phyloP scores from a whole-genome alignment of 176 grass and related monocot genomes.

The Zoysia japonica region DNA sequence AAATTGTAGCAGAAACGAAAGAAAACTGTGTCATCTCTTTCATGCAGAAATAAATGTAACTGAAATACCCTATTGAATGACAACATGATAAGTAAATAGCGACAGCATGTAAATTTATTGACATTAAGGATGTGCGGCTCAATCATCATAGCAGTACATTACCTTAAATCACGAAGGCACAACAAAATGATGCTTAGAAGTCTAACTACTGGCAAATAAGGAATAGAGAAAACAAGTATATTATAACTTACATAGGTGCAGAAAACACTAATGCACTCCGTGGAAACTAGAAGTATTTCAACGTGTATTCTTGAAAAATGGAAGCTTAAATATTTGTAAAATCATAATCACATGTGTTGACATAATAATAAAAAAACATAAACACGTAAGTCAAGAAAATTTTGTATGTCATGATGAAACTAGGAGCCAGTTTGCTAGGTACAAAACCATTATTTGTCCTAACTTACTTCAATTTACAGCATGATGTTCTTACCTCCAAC shows the following conservation, averaged over 20 bases:
- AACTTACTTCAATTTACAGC: neutral
- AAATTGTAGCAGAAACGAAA: constrained; percentile 9
- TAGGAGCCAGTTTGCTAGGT: neutral
- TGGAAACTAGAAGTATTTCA: neutral
- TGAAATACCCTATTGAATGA: neutral
- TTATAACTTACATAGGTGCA: neutral
- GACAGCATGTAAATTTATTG: neutral
- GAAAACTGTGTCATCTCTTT: neutral
- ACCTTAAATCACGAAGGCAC: neutral
- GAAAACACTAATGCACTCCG: neutral
- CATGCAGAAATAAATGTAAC: neutral
- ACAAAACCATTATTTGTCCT: neutral
- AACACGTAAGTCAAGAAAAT: constrained; percentile 1
- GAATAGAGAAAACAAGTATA: neutral
- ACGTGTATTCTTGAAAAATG: neutral
- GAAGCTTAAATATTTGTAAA: neutral
- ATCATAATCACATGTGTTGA: neutral
- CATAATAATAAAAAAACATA: neutral
- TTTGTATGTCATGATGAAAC: neutral
- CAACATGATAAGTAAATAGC: neutral
- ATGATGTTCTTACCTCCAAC: constrained; percentile 71
- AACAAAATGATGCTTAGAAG: neutral
- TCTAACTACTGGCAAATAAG: neutral
- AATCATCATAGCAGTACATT: constrained; percentile 2
- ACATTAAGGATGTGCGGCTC: neutral